phyloP scores from a whole-genome alignment of 2,329 filamentous ascomycete species.

The Fusarium palustre region DNA sequence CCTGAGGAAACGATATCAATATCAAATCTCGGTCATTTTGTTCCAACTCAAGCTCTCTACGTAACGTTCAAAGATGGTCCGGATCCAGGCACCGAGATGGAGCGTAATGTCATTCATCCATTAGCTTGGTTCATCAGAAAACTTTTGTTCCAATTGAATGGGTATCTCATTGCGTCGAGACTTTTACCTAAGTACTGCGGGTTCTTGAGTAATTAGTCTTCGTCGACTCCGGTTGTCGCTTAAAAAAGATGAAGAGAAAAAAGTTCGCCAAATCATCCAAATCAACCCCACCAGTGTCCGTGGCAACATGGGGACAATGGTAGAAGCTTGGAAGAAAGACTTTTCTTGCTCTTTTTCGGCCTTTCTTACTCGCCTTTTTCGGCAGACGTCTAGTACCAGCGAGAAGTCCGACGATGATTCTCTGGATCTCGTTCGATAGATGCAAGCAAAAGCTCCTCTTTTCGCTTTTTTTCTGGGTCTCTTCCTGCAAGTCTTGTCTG shows the following conservation, averaged over 20 bases:
- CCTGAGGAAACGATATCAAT: background rate
- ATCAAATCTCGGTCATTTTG: constrained; percentile 6
- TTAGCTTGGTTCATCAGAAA: constrained; percentile 26
- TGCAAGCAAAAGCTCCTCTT: constrained; percentile 23
- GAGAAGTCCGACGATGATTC: constrained; percentile 28
- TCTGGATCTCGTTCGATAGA: constrained; percentile 34
- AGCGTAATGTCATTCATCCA: background rate
- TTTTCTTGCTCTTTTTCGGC: constrained; percentile 33
- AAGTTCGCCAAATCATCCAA: background rate
- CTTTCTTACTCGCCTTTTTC: constrained; percentile 16
- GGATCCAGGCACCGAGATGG: constrained; percentile 19
- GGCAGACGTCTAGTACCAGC: constrained; percentile 10
- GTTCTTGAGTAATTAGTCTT: constrained; percentile 42
- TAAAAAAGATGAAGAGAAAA: constrained; percentile 27
- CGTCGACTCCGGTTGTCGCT: constrained; percentile 44
- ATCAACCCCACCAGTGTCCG: constrained; percentile 41
- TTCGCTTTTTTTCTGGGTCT: constrained; percentile 18
- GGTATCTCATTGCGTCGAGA: constrained; percentile 31
- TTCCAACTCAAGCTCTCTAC: background rate
- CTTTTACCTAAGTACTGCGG: constrained; percentile 35
- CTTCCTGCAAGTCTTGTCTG: constrained; percentile 9
- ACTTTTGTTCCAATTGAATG: constrained; percentile 14
- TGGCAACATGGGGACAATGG: constrained; percentile 41
- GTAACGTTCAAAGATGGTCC: constrained; percentile 1
- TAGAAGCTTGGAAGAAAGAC: constrained; percentile 20